Conservation (phyloP, 805 yeast species). For the Candida qinlingensis region DNA sequence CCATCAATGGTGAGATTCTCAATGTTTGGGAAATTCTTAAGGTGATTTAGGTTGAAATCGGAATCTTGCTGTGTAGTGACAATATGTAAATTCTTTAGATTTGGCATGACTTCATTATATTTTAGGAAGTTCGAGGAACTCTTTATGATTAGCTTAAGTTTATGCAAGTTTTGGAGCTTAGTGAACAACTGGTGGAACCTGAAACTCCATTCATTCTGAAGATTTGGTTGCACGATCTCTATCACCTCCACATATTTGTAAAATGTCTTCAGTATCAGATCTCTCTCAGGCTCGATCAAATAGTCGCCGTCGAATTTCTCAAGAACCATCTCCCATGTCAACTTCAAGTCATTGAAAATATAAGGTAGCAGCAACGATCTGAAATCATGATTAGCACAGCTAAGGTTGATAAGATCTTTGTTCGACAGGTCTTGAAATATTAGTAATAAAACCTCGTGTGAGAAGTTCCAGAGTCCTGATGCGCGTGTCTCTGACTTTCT, state of each 20-base stretch:
- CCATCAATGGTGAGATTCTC: conserved; percentile 31
- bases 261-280: conserved; percentile 10
- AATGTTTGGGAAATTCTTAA: conserved; percentile 32
- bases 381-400: conserved; percentile 5
- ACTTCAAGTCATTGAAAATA: conserved; percentile 9
- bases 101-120: conserved; percentile 21
- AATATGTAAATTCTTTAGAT: conserved; percentile 16
- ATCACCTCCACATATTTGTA: conserved; percentile 21
- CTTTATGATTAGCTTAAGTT: conserved; percentile 22
- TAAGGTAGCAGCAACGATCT: conserved; percentile 18
- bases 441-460: conserved; percentile 18
- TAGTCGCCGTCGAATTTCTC: conserved; percentile 2
- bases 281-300: neutral
- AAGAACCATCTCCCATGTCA: conserved; percentile 15
- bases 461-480: conserved; percentile 5
- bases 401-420: conserved; percentile 13
- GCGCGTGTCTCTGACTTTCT: neutral
- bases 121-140: conserved; percentile 32
- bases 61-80: conserved; percentile 22
- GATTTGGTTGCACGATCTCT: conserved; percentile 24
- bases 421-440: conserved; percentile 15
- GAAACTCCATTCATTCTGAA: conserved; percentile 32
- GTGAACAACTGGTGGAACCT: conserved; percentile 25
- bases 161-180: conserved; percentile 18
- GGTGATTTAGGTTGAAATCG: conserved; percentile 39